Evolutionary conservation across 2,329 filamentous ascomycete genomes (phyloP), one percentile per base, ranked within the genome.

Genomic region (Fusarium begoniae): DNA sequence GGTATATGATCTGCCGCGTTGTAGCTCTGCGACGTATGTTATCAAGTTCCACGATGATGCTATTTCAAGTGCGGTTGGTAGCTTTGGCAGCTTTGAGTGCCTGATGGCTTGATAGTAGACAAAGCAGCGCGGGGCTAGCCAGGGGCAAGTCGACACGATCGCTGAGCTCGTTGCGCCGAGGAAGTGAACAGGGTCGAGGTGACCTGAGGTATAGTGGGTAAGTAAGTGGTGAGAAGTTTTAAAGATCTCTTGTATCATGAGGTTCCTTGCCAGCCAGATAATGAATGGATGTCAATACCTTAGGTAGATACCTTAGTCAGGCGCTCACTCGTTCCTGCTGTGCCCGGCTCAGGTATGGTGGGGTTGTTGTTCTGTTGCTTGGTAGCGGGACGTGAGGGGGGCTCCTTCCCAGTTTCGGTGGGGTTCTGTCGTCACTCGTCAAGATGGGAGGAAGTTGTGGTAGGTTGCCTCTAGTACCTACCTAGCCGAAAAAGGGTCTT

Each of bases 371-470:
- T 56, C 32, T 37, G 44, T 66, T 69, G 40, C 48, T 63, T 69
- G 66, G 63, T 71, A 43, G 68, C 48, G 44, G 56, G 58, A 59
- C 48, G 54, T 72, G 72, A 57, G 63, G 72, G 68, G 72, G 72
- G 72, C 72, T 65, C 28, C 57, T 62, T 72, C 41, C 66, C 70
- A 66, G 48, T 61, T 72, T 62, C 38, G 50, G 72, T 66, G 68
- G 72, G 51, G 54, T 59, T 20, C 41, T 74, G 71, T 74, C 72
- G 72, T 74, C 72, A 74, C 67, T 69, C 30, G 9, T 60, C 56
- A 66, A 47, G 45, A 48, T 26, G 32, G 43, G 24, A 44, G 47
- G 63, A 41, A 54, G 45, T 54, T 28, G 35, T 37, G 55, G 56
- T 22, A 56, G 38, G 65, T 67, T 68, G 17, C 14, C 32, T 15